Conservation (phyloP, 371 early-diverging fungal species). For the Haplosporangium sp. region DNA sequence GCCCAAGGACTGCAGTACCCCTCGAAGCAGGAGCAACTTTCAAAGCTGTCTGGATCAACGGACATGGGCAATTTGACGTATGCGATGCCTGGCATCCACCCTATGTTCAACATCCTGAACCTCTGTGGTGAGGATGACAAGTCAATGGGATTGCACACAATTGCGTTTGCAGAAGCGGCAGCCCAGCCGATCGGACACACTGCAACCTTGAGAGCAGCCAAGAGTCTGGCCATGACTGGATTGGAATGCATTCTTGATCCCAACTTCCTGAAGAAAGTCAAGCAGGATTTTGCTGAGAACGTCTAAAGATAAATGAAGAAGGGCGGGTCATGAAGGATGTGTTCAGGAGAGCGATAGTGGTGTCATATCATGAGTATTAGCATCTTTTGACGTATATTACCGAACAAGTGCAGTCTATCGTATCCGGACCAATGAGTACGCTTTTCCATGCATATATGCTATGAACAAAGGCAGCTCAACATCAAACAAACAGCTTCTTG, state of each 20-base stretch:
- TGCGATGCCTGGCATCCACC: constrained; percentile 64
- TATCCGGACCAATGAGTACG: too few relatives aligned
- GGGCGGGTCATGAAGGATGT: too few relatives aligned
- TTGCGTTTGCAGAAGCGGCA: constrained; percentile 60
- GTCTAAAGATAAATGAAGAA: too few relatives aligned
- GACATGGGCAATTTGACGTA: constrained; percentile 76
- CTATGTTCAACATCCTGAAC: constrained; percentile 64
- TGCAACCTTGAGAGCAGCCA: constrained; percentile 66
- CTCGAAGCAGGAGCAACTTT: constrained; percentile 39
- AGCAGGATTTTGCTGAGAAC: constrained; percentile 32
- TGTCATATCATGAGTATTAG: too few relatives aligned
- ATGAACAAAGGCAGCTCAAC: too few relatives aligned
- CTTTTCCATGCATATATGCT: too few relatives aligned
- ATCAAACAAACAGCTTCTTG: too few relatives aligned
- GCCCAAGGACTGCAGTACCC: constrained; percentile 28
- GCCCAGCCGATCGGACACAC: constrained; percentile 58
- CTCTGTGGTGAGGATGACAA: constrained; percentile 39
- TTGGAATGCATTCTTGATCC: constrained; percentile 53
- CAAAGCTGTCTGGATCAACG: constrained; percentile 56
- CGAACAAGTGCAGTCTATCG: too few relatives aligned
- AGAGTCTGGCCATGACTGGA: constrained; percentile 56
- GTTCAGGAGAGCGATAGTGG: too few relatives aligned
- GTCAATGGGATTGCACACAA: constrained; percentile 59
- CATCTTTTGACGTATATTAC: too few relatives aligned
- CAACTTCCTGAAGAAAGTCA: constrained; percentile 54